phyloP scores from a whole-genome alignment of 805 yeast genomes.

The Hanseniaspora nectarophila region DNA sequence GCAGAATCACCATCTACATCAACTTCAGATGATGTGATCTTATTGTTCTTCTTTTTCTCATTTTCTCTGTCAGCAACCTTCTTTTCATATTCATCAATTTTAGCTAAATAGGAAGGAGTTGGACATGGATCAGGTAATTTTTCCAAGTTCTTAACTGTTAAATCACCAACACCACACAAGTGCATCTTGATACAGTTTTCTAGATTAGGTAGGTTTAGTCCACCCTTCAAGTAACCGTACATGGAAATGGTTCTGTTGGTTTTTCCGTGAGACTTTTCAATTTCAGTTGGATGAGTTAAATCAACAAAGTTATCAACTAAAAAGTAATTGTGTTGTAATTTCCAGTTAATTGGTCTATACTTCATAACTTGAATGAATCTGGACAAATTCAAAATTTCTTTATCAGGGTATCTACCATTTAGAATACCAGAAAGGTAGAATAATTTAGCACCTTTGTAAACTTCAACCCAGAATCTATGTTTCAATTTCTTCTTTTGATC shows the following conservation, averaged over 20 bases:
- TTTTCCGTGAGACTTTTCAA: slow-evolving; percentile 61
- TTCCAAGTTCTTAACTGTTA: slow-evolving; percentile 61
- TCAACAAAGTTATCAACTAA: slow-evolving; percentile 87
- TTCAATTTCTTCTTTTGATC: slow-evolving; percentile 85
- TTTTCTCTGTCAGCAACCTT: slow-evolving; percentile 54
- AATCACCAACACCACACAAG: slow-evolving; percentile 92
- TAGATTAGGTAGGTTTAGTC: slow-evolving; percentile 63
- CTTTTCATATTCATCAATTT: slow-evolving; percentile 66
- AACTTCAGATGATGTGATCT: background rate
- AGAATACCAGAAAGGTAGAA: slow-evolving; percentile 90
- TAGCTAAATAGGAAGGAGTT: slow-evolving; percentile 84
- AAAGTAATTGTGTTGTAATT: slow-evolving; percentile 94
- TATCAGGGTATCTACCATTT: slow-evolving; percentile 94
- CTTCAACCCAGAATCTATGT: slow-evolving; percentile 97
- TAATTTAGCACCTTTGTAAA: slow-evolving; percentile 92
- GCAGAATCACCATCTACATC: slow-evolving; percentile 33
- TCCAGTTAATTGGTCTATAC: slow-evolving; percentile 97
- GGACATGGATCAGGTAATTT: slow-evolving; percentile 98
- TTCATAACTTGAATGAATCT: slow-evolving; percentile 95
- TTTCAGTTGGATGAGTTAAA: slow-evolving; percentile 77
- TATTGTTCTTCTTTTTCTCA: slow-evolving; percentile 22
- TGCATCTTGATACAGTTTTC: slow-evolving; percentile 61
- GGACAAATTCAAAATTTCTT: slow-evolving; percentile 83
- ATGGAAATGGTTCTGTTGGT: slow-evolving; percentile 80
- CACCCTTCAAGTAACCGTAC: slow-evolving; percentile 81